Base-by-base conservation (phyloP, 441 rosid genomes). In the Macaranga tanarius region DNA sequence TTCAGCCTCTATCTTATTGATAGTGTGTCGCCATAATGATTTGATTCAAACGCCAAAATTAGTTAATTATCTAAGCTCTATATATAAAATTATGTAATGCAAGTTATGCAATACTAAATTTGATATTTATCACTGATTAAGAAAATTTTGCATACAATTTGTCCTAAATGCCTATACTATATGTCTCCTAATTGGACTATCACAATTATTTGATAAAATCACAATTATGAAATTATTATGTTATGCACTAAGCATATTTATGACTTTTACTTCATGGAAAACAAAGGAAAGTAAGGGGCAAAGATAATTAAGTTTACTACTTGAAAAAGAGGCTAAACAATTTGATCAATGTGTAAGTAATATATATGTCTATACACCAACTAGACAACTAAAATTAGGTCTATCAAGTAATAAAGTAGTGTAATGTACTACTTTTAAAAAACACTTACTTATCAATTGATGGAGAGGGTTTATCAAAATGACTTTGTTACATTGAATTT, bases 401-500 rank as follows among this genome's bases (percentile, higher is more conserved):
- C 10, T 67, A 44, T 62, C 31, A 71, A 67, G 67, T 61, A 62
- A 52, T 19, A 20, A 69, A 72, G 60, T 67, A 45, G 69, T 65
- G 73, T 72, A 45, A 64, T 47, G 17, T 65, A 71, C 67, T 60
- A 58, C 72, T 65, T 76, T 19, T 5, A 42, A 23, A 19, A 34
- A 42, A 19, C 34, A 28, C 51, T 61, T 69, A 59, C 51, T 54
- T 68, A 72, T 77, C 70, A 68, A 56, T 23, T 23, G 70, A 60
- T 72, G 15, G 72, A 19, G 68, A 28, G 55, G 59, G 76, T 73
- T 73, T 58, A 48, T 28, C 28, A 57, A 51, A 11, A 28, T 7
- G 23, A 28, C 31, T 45, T 60, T 67, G 69, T 54, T 76, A 52
- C 73, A 72, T 23, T 76, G 79, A 72, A 76, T 45, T 60, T 76